Percentiles rank a stretch among this genome's conserved stretches.
Evolutionary conservation across 331 rosid species (phyloP).

Genomic region (Pyracantha coccinea): DNA sequence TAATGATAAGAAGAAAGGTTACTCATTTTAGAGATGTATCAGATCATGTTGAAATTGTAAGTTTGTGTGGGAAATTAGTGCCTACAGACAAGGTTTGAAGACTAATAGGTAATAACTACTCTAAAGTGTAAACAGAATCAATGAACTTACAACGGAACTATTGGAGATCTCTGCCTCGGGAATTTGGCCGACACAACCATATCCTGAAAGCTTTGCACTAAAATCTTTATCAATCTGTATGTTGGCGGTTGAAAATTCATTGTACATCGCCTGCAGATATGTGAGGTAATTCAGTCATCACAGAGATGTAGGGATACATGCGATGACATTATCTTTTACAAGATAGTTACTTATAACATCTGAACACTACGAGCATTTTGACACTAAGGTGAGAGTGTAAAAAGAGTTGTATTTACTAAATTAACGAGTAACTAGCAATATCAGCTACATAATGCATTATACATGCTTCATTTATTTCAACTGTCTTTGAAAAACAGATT

Average conservation of each 20-base stretch:
- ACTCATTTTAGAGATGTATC: background rate
- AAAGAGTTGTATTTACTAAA: background rate
- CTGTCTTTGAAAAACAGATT: background rate
- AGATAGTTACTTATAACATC: background rate
- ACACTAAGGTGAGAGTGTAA: background rate
- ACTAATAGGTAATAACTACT: background rate
- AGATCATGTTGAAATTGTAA: background rate
- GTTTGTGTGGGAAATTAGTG: background rate
- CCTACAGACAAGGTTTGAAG: background rate
- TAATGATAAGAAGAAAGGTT: conserved; percentile 1
- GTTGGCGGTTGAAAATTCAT: conserved; percentile 82
- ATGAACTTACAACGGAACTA: conserved; percentile 60
- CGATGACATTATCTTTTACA: background rate
- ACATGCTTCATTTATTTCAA: background rate
- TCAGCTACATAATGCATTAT: background rate
- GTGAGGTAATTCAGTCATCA: conserved; percentile 21
- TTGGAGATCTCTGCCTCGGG: conserved; percentile 74
- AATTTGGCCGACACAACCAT: conserved; percentile 89
- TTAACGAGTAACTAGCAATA: background rate
- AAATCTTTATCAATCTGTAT: conserved; percentile 96
- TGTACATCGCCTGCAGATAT: conserved; percentile 85
- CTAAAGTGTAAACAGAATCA: background rate
- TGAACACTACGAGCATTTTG: background rate
- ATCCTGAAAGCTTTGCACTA: conserved; percentile 96
- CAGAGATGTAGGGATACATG: background rate